Conservation (phyloP, 2,329 filamentous ascomycete species). For the Didymella segeticola region DNA sequence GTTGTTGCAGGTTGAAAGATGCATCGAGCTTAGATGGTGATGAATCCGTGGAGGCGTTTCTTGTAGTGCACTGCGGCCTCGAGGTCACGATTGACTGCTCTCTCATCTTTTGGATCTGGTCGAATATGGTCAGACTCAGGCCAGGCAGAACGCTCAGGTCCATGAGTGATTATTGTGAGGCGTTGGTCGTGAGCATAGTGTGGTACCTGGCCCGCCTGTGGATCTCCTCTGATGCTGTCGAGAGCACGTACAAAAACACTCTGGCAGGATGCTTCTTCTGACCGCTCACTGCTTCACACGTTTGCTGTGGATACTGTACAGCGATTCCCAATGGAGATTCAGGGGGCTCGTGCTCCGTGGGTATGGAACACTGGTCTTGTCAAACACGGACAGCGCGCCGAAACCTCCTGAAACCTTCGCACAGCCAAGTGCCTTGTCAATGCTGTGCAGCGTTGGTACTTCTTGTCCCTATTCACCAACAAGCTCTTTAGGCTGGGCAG, state of each 20-base stretch:
- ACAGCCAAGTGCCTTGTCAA: slow-evolving; percentile 30
- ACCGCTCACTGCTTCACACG: slow-evolving; percentile 20
- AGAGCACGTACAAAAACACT: slow-evolving; percentile 31
- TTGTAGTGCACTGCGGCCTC: background rate
- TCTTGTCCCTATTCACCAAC: background rate
- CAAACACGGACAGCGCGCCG: slow-evolving; percentile 1
- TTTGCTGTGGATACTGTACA: slow-evolving; percentile 14
- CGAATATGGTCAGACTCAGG: background rate
- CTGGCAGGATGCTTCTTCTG: slow-evolving; percentile 32
- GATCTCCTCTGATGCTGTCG: slow-evolving; percentile 14
- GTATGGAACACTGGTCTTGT: slow-evolving; percentile 8
- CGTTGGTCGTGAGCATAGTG: background rate
- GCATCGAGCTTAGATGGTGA: background rate
- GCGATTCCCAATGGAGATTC: slow-evolving; percentile 1
- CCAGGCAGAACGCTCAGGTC: background rate
- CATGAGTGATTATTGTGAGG: background rate
- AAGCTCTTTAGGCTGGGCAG: background rate
- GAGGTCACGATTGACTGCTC: background rate
- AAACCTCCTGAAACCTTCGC: slow-evolving; percentile 7
- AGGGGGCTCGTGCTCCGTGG: slow-evolving; percentile 16
- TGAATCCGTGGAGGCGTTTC: background rate
- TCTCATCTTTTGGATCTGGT: background rate
- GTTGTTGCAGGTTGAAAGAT: no score
- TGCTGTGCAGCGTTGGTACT: slow-evolving; percentile 19
- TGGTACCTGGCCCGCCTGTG: background rate